Evolutionary conservation across 495 filamentous ascomycete species (phyloP), one percentile per base, ranked within the genome.

Genomic region (Entonaema liquescens): DNA sequence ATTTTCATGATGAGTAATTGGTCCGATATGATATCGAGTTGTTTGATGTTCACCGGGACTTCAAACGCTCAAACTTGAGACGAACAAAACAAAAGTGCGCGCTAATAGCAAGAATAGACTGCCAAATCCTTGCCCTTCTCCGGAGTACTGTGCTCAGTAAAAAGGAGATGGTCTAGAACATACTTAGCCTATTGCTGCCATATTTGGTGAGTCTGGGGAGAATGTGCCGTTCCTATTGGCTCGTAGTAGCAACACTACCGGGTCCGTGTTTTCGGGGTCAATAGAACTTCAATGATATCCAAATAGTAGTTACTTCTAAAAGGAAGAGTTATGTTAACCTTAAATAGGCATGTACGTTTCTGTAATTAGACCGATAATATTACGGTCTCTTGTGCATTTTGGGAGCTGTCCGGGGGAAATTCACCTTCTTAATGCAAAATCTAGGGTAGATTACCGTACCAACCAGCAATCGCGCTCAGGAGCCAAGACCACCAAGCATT

Each of bases 401-500:
- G 29, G 29, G 15, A 2, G 52, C n/a, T 54, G n/a, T 15, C 12
- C 23, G 28, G 5, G 13, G 5, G 3, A 29, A 28, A 53, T n/a
- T 29, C 26, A 9, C 26, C 49, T 53, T 52, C 4, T 44, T 21
- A 35, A 58, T 29, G 33, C 25, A 38, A 38, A 53, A 15, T 13
- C 35, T 52, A 29, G 25, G 17, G 33, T 19, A 26, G 38, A 44
- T 23, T 35, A 59, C 21, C 9, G 28, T 25, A 50, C 59, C 25
- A 49, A 59, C 23, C 25, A 64, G n/a, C n/a, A 38, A 11, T 53
- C 3, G 13, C 61, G 55, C 70, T 59, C 50, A 33, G 44, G 21
- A 53, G 65, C 70, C 61, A 68, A 73, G 65, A 68, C 50, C 56
- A 68, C 65, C 50, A 72, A 29, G 65, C 69, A 50, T 72, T 66